Evolutionary conservation across 192 early-diverging fungal genomes (phyloP), one percentile per base, ranked within the genome.

Genomic region (Backusella mclennaniae): DNA sequence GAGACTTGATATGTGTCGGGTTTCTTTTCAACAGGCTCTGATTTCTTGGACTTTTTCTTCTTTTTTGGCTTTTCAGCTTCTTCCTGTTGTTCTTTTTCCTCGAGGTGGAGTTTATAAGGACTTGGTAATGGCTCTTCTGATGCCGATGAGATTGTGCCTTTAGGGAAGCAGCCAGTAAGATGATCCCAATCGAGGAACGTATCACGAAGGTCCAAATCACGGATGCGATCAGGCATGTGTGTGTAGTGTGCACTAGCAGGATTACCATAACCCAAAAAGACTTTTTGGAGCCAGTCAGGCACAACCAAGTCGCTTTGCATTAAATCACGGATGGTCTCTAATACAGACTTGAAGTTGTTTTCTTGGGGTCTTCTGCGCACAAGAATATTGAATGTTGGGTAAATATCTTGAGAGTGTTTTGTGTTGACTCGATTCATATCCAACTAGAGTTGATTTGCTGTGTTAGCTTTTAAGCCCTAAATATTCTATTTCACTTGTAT

Each of bases 201-300:
- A 78, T 97, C 95, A 19, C 93, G 85, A 78, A 99, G 92, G 72
- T 95, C 87, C 44, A 98, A 87, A n/a, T 84, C 84, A 15, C 79
- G 79, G 0, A 90, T 75, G 6, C 79, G 84, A 15, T 87, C 83
- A 44, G 84, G 74, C 70, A 95, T 82, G n/a, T 87, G 82, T 17
- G 86, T 86, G 77, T 92, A 96, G 68, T 90, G 85, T 3, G 94
- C 93, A 71, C 89, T 90, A 26, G 83, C 84, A 1, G 96, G 95
- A 74, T 99, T 94, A 71, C 97, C 98, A 78, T 99, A 99, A 52
- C 98, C 98, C 29, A 99, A 85, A 46, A 98, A 94, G 3, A 95
- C 90, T 46, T 96, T 87, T 19, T 93, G 87, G 21, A 99, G 83
- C 98, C 98, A 99, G 11, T 90, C 89, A 9, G 98, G 98, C 2